Percentiles rank a stretch among this genome's conserved stretches.
These are phyloP conservation scores for Colletotrichum liriopes DNA, from an alignment of 2,329 filamentous ascomycete species.

Conservation along the genomic window DNA sequence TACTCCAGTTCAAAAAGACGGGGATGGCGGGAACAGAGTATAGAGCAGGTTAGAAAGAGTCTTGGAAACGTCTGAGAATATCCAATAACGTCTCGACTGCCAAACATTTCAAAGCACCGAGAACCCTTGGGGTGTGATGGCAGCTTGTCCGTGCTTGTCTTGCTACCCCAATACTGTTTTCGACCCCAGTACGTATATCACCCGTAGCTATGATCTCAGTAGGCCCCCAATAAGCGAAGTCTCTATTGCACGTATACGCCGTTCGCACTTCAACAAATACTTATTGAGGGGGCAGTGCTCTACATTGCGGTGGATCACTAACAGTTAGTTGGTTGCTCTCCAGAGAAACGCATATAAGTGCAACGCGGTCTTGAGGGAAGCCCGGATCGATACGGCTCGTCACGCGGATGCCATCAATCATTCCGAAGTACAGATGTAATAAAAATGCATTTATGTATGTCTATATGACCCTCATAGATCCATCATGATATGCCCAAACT, in stretches of 20 bases:
- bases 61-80: not conserved
- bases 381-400: no score
- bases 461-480: not conserved
- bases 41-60: not conserved
- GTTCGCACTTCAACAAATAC: not conserved
- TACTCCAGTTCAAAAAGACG: not conserved
- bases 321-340: not conserved
- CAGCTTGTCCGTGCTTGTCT: not conserved
- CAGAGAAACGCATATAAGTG: not conserved
- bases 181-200: not conserved
- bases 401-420: no score
- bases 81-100: not conserved
- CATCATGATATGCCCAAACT: constrained; percentile 27
- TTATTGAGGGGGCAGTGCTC: not conserved
- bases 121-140: not conserved
- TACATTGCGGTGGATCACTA: not conserved
- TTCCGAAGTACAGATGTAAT: no score
- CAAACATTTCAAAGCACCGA: not conserved
- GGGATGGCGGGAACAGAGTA: not conserved
- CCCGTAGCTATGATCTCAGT: not conserved
- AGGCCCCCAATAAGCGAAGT: not conserved
- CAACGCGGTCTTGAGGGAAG: no score
- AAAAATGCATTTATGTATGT: not conserved
- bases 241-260: not conserved
- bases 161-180: not conserved